Percentiles rank a stretch among this genome's conserved stretches.
Evolutionary conservation across 805 yeast genomes (phyloP).

Genomic region (Metschnikowia koreensis): DNA sequence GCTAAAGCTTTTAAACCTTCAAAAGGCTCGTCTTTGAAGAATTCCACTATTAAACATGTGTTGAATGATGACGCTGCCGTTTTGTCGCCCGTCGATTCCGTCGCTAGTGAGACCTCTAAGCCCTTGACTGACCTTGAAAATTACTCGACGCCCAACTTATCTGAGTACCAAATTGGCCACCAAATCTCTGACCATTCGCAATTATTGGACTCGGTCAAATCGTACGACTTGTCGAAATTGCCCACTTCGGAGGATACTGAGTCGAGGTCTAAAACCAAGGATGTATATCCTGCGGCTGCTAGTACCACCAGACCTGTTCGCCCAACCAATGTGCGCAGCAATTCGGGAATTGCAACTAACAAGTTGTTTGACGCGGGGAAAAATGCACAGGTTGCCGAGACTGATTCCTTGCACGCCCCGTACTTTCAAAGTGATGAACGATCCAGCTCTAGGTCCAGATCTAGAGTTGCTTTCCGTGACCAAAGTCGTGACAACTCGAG

Average conservation of each 20-base stretch:
- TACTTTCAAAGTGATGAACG: slow-evolving; percentile 18
- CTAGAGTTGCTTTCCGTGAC: slow-evolving; percentile 18
- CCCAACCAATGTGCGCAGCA: slow-evolving; percentile 10
- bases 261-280: slow-evolving; percentile 15
- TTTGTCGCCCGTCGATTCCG: slow-evolving; percentile 4
- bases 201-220: slow-evolving; percentile 34
- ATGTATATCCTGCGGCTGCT: slow-evolving; percentile 9
- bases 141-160: slow-evolving; percentile 44
- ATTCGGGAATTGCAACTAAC: slow-evolving; percentile 12
- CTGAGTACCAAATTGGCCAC: slow-evolving; percentile 43
- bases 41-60: not conserved
- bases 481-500: slow-evolving; percentile 20
- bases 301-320: slow-evolving; percentile 3
- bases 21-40: slow-evolving; percentile 1
- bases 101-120: not conserved
- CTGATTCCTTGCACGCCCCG: slow-evolving; percentile 21
- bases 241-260: slow-evolving; percentile 19
- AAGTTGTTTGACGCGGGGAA: slow-evolving; percentile 9
- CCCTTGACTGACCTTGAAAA: slow-evolving; percentile 12
- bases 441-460: slow-evolving; percentile 30
- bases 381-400: slow-evolving; percentile 13
- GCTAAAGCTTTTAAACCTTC: not conserved
- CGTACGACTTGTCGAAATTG: slow-evolving; percentile 32
- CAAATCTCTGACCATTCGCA: slow-evolving; percentile 38
- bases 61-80: slow-evolving; percentile 2